Base-by-base conservation (phyloP, 169 alveolate genomes). In the Plasmodium reichenowi region DNA sequence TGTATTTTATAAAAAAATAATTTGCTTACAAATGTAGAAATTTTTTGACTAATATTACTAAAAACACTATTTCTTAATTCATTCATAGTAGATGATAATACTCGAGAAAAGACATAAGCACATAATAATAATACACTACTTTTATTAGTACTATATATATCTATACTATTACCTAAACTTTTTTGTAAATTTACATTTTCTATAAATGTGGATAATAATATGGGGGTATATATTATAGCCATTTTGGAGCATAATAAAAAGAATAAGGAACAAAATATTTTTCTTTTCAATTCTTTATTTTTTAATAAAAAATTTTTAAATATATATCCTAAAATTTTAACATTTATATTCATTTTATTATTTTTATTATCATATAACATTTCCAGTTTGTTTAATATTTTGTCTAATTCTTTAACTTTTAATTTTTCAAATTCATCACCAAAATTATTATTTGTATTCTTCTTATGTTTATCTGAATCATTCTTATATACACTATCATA, bases 41-140 rank as follows among this genome's bases (percentile, higher is more conserved):
- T 90, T 22, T 94, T 63, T 63, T 94, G 95, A 75, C 93, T 94
- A 22, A 94, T 94, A 22, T 93, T 89, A 90, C 89, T 92, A 72
- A 94, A 94, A 60, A 94, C 76, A 26, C 94, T 87, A 60, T 94
- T 94, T 83, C 96, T 92, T 54, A 92, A 58, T 74, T 94, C 96
- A 24, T 87, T 93, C 78, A 94, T 80, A 10, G 73, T 60, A 2
- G 92, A 86, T n/a, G 88, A 71, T 60, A 86, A 64, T 20, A 86
- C 26, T 13, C 92, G 87, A 17, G 92, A 86, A 7, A 86, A 43
- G 7, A 86, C 71, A 72, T 86, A 86, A 12, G 92, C 47, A 24
- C 66, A 22, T 59, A 86, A 73, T n/a, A 86, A 22, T 8, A 26
- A 45, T 17, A 86, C 45, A 71, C 92, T 71, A 5, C 88, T 26